Evolutionary conservation across 768 basidiomycete species (phyloP).

Genomic region (Pholiota molesta): DNA sequence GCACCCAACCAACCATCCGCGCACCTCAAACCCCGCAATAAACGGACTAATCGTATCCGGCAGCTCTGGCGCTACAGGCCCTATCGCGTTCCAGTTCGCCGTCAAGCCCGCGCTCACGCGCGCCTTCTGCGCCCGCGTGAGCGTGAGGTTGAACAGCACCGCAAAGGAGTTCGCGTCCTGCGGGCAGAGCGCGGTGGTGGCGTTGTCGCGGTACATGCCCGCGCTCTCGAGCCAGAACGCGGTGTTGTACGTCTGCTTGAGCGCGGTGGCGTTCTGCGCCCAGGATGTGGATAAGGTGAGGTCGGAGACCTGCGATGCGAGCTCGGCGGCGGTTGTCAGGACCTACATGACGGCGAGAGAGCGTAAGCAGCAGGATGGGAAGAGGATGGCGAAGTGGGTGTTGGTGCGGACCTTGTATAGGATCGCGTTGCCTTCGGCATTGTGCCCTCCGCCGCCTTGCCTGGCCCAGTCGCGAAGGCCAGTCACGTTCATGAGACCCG

Average conservation of each 20-base stretch:
- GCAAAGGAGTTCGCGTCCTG: conserved; percentile 65
- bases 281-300: conserved; percentile 38
- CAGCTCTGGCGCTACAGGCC: conserved; percentile 56
- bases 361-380: not conserved
- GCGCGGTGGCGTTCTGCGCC: conserved; percentile 46
- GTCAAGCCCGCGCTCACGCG: conserved; percentile 49
- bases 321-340: conserved; percentile 46
- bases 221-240: conserved; percentile 51
- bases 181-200: conserved; percentile 52
- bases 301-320: conserved; percentile 43
- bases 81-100: conserved; percentile 55
- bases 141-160: conserved; percentile 54
- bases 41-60: conserved; percentile 64
- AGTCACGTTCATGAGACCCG: conserved; percentile 58
- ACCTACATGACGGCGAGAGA: conserved; percentile 39
- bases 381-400: not conserved
- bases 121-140: conserved; percentile 36
- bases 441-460: conserved; percentile 56
- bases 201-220: conserved; percentile 59
- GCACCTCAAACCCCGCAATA: conserved; percentile 60
- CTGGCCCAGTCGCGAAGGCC: conserved; percentile 62
- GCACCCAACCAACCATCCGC: conserved; percentile 7
- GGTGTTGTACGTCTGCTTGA: conserved; percentile 52
- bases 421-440: conserved; percentile 59
- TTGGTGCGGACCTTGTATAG: conserved; percentile 42